Conservation (phyloP, 192 early-diverging fungal species). For the Linnemannia zychae region DNA sequence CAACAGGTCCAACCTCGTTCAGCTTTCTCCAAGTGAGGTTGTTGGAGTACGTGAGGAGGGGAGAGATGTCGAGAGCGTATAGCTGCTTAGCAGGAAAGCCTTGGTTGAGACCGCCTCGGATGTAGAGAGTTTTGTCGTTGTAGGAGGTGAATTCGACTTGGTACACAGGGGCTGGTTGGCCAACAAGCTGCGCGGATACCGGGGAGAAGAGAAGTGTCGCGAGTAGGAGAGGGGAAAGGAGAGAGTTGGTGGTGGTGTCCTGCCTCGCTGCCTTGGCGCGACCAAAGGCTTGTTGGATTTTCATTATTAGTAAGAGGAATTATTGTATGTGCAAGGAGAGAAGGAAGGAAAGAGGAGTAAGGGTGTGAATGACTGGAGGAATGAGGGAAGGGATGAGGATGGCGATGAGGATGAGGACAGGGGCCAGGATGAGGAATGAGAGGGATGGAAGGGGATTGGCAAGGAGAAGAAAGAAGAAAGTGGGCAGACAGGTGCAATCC, state of each 20-base stretch:
- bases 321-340: background rate
- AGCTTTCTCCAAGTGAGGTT: too few relatives aligned
- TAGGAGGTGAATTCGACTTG: too few relatives aligned
- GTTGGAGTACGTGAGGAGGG: too few relatives aligned
- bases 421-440: constrained; percentile 2
- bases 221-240: background rate
- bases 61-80: too few relatives aligned
- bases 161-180: too few relatives aligned
- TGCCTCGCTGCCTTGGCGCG: background rate
- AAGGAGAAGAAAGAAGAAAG: background rate
- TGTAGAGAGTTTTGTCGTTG: too few relatives aligned
- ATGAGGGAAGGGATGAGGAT: background rate
- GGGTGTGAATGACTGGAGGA: background rate
- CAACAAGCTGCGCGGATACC: background rate
- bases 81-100: too few relatives aligned
- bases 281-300: background rate
- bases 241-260: background rate
- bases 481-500: background rate
- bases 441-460: background rate
- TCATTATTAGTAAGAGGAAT: background rate
- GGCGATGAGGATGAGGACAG: background rate
- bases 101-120: too few relatives aligned
- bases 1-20: too few relatives aligned
- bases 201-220: background rate
- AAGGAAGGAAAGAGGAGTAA: background rate